phyloP scores from a whole-genome alignment of 2,329 filamentous ascomycete species.

The Epichloe aotearoae region DNA sequence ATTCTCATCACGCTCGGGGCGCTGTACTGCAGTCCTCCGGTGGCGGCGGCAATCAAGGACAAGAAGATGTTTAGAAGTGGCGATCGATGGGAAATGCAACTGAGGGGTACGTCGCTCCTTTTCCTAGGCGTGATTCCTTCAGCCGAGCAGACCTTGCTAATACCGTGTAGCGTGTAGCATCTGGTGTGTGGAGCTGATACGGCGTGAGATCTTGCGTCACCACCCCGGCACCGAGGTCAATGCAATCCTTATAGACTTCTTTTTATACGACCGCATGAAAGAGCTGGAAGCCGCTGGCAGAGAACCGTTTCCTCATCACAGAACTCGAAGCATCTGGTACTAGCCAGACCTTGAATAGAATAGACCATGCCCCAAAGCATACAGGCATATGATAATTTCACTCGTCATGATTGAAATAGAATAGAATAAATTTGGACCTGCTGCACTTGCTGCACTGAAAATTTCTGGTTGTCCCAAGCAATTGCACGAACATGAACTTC shows the following conservation, averaged over 20 bases:
- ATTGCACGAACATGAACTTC: neutral
- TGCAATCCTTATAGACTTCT: slow-evolving; percentile 92
- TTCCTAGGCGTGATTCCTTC: neutral
- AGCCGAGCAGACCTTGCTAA: neutral
- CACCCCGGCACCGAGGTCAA: slow-evolving; percentile 66
- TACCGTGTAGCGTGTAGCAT: slow-evolving; percentile 61
- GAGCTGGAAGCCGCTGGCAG: slow-evolving; percentile 53
- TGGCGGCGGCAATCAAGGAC: slow-evolving; percentile 57
- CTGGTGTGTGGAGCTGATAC: slow-evolving; percentile 87
- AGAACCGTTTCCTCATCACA: slow-evolving; percentile 59
- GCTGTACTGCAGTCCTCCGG: slow-evolving; percentile 67
- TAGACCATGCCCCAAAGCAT: neutral
- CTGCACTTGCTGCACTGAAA: neutral
- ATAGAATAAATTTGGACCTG: neutral
- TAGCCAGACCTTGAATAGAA: slow-evolving; percentile 23
- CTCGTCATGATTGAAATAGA: neutral
- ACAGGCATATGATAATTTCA: neutral
- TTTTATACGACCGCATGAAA: slow-evolving; percentile 91
- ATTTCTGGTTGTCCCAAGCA: neutral
- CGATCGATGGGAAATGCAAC: slow-evolving; percentile 68
- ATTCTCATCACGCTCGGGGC: slow-evolving; percentile 76
- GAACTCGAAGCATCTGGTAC: slow-evolving; percentile 92
- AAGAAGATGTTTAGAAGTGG: slow-evolving; percentile 56
- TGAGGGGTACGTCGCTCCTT: slow-evolving; percentile 47
- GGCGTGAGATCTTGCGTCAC: slow-evolving; percentile 59